Evolutionary conservation across 257 asterid species (phyloP), one percentile per base, ranked within the genome.

Genomic region (Petunia secreta): DNA sequence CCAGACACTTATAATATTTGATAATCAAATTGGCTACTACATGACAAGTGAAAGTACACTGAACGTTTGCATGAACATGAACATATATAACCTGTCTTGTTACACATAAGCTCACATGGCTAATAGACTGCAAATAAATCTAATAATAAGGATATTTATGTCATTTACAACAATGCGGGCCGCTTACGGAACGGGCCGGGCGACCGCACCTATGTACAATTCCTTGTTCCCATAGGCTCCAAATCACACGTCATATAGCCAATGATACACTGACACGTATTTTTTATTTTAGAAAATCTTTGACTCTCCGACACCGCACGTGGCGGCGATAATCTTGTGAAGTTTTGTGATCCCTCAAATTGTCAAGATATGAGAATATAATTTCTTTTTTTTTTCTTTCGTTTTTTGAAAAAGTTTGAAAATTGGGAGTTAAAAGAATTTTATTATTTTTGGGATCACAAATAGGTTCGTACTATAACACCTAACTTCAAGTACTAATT

Each of bases 321-420:
- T 87, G 89, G 87, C 87, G 85, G 85, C 83, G 87, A 62, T 82
- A 82, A 82, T 86, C 59, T 77, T 80, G 79, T 54, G 46, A 71
- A n/a, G 13, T 60, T 66, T 58, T 14, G 6, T 38, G 8, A 25
- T 69, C 6, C 59, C 40, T 69, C 15, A 5, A 46, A 69, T 69
- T 46, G 59, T 69, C 57, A 69, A 44, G 59, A 69, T 48, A 25
- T 46, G 40, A 43, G 55, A 3, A 6, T 58, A 41, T 48, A 52
- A 37, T 5, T n/a, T 36, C 37, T 0, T 37, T 48, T 53, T 40
- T 53, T n/a, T 25, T 25, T 25, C 3, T 11, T 16, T 60, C 0
- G 0, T 54, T 53, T 52, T 62, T 41, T 3, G 5, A 53, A 40
- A 14, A 39, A 13, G n/a, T 64, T 13, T 39, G 46, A 63, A 63